phyloP scores from a whole-genome alignment of 176 grass and related monocot genomes.

The Oryza meridionalis region DNA sequence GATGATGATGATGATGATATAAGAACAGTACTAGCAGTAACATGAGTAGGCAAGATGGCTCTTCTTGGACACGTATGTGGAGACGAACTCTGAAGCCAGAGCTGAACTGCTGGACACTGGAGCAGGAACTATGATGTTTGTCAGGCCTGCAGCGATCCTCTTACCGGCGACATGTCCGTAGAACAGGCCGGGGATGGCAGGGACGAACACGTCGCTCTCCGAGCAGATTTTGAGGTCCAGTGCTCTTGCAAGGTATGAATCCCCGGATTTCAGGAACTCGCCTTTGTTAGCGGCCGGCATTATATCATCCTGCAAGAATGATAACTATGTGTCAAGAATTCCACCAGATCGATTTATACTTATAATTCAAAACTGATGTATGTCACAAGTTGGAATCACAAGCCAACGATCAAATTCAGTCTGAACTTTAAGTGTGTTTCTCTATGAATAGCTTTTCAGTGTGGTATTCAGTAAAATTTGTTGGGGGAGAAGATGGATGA shows the following conservation, averaged over 20 bases:
- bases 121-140: constrained; percentile 67
- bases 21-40: constrained; percentile 47
- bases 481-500: neutral
- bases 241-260: constrained; percentile 67
- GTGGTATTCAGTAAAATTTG: neutral
- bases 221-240: constrained; percentile 88
- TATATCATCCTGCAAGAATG: constrained; percentile 70
- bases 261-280: constrained; percentile 60
- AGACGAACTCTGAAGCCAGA: constrained; percentile 56
- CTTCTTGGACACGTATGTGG: constrained; percentile 69
- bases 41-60: constrained; percentile 77
- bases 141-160: constrained; percentile 70
- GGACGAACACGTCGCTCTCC: constrained; percentile 68
- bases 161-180: constrained; percentile 80
- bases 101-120: constrained; percentile 31
- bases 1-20: too few species aligned
- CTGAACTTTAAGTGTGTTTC: neutral
- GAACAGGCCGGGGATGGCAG: constrained; percentile 75
- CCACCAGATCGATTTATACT: neutral
- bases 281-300: constrained; percentile 76
- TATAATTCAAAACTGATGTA: neutral
- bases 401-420: neutral
- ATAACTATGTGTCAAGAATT: neutral
- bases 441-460: neutral
- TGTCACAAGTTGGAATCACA: neutral